Base-by-base conservation (phyloP, 192 early-diverging fungal species). In the Gamsiella multidivaricata region DNA sequence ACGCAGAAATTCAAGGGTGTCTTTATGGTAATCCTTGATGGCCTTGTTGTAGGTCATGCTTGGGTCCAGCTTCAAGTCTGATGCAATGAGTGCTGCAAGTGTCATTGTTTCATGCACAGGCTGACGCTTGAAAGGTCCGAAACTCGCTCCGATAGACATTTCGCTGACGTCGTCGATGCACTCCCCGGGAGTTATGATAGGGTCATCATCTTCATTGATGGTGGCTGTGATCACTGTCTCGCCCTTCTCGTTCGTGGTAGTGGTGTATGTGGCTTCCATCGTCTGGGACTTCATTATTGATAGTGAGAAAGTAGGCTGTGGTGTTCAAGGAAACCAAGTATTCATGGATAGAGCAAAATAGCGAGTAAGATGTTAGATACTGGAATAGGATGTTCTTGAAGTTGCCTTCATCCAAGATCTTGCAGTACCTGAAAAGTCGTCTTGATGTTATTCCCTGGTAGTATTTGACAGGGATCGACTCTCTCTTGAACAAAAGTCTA, bases 341-440 rank as follows among this genome's bases (percentile, higher is more conserved):
- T 46, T 46, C 45, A 46, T 46, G 10, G 45, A 18, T 46, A 46
- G 45, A 46, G 45, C 45, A 46, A 46, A 18, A 46, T 10, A n/a
- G 45, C 15, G n/a, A 46, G 45, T 39, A 39, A 12, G 37, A 39
- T 9, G 45, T 46, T 46, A 46, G 45, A 46, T 46, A n/a, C 45
- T 46, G n/a, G 45, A 46, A n/a, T 18, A 10, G 45, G 45, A 46
- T n/a, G n/a, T 46, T 46, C 45, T 46, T 46, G n/a, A 46, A 18
- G n/a, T 46, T 46, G 45, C 45, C 15, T 46, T 46, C 45, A 46
- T 46, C n/a, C 45, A 46, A n/a, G n/a, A 46, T 46, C n/a, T n/a
- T 46, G 45, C 45, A 5, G 45, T 46, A n/a, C 45, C 45, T 46
- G 45, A 46, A 46, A 46, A 18, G 45, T n/a, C n/a, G 45, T 46